phyloP scores from a whole-genome alignment of 2,329 filamentous ascomycete genomes.

The Microdochium paspali region DNA sequence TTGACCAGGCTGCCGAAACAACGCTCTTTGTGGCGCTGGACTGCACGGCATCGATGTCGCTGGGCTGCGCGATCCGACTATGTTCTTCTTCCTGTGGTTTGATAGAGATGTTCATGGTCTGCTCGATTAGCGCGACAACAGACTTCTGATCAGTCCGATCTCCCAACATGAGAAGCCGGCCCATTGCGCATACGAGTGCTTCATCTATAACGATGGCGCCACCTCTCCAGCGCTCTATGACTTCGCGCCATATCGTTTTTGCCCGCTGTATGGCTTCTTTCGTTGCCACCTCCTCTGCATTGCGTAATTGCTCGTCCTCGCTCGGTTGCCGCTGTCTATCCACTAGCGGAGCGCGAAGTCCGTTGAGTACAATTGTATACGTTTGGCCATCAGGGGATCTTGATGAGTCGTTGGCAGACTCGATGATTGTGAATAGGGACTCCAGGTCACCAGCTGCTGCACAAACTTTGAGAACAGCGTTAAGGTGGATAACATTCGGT shows the following conservation, averaged over 20 bases:
- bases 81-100: constrained; percentile 23
- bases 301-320: constrained; percentile 22
- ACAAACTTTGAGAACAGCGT: constrained; percentile 80
- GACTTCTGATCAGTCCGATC: constrained; percentile 56
- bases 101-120: constrained; percentile 70
- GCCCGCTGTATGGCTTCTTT: constrained; percentile 52
- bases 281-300: constrained; percentile 15
- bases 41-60: neutral
- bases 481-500: constrained; percentile 74
- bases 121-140: constrained; percentile 65
- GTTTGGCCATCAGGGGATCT: constrained; percentile 61
- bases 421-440: constrained; percentile 66
- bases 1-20: neutral
- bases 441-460: constrained; percentile 67
- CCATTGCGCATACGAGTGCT: constrained; percentile 72
- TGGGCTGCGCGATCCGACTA: neutral
- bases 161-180: constrained; percentile 61
- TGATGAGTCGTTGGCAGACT: constrained; percentile 56
- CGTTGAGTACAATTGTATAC: constrained; percentile 75
- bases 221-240: constrained; percentile 64
- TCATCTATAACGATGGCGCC: constrained; percentile 69
- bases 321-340: constrained; percentile 15
- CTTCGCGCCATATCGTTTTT: constrained; percentile 71
- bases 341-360: constrained; percentile 38
- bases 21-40: neutral